phyloP scores from a whole-genome alignment of 2,329 filamentous ascomycete species.

The Lecanicillium sp. region DNA sequence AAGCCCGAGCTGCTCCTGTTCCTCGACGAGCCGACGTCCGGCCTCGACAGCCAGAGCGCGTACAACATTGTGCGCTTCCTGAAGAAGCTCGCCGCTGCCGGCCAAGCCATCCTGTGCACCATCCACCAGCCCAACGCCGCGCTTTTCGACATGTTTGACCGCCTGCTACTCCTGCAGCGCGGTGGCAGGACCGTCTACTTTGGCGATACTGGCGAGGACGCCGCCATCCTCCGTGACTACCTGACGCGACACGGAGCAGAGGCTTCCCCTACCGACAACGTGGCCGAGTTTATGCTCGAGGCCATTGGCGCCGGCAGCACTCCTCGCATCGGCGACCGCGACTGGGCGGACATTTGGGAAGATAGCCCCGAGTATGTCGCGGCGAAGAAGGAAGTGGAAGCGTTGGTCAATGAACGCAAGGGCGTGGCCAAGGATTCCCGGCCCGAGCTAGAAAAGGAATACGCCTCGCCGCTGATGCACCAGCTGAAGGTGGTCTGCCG shows the following conservation, averaged over 20 bases:
- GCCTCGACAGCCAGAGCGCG: constrained; percentile 61
- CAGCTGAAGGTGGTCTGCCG: constrained; percentile 70
- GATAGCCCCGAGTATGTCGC: constrained; percentile 63
- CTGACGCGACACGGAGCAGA: constrained; percentile 55
- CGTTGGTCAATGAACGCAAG: constrained; percentile 55
- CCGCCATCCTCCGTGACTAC: constrained; percentile 37
- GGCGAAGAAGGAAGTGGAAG: constrained; percentile 57
- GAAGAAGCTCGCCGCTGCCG: constrained; percentile 44
- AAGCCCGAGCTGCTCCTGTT: constrained; percentile 72
- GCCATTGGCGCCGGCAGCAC: constrained; percentile 44
- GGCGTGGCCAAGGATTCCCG: constrained; percentile 32
- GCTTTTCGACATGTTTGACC: constrained; percentile 43
- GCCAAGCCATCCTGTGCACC: constrained; percentile 41
- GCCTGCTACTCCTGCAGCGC: constrained; percentile 41
- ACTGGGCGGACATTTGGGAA: constrained; percentile 76
- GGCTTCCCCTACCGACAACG: constrained; percentile 49
- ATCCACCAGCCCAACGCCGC: constrained; percentile 40
- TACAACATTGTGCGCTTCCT: constrained; percentile 65
- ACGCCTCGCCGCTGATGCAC: constrained; percentile 70
- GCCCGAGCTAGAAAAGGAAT: constrained; percentile 61
- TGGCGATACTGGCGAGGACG: constrained; percentile 42
- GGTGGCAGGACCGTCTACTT: constrained; percentile 52
- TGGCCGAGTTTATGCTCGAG: constrained; percentile 61
- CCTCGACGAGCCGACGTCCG: constrained; percentile 71
- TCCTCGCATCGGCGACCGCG: constrained; percentile 62